These are phyloP conservation scores for Isabelozyma gotoi DNA, from an alignment of 805 yeast species.

Conservation along the genomic window DNA sequence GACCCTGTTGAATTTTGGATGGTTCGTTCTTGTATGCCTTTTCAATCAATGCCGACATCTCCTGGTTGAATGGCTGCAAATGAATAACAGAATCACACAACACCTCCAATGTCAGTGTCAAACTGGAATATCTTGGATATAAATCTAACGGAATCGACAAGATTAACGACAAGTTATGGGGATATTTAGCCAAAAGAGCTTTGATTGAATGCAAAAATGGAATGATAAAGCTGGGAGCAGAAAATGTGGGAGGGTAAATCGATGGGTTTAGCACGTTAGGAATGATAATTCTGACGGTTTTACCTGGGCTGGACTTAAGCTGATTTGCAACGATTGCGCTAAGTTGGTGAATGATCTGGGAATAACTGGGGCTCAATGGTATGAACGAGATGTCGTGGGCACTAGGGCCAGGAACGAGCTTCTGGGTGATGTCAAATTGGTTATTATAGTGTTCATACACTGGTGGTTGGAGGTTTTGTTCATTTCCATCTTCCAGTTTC, in stretches of 20 bases:
- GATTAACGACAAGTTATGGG: constrained; percentile 48
- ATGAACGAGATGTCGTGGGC: constrained; percentile 60
- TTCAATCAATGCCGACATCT: constrained; percentile 63
- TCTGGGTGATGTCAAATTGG: constrained; percentile 76
- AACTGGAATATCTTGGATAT: constrained; percentile 52
- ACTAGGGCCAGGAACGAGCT: constrained; percentile 65
- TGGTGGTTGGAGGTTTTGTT: constrained; percentile 4
- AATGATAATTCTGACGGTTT: constrained; percentile 62
- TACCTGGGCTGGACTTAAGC: constrained; percentile 40
- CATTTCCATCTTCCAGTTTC: constrained; percentile 23
- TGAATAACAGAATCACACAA: constrained; percentile 68
- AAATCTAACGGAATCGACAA: constrained; percentile 64
- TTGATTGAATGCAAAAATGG: constrained; percentile 64
- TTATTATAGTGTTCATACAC: constrained; percentile 55
- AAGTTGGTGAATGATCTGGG: constrained; percentile 38
- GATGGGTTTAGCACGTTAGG: constrained; percentile 85
- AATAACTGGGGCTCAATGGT: constrained; percentile 28
- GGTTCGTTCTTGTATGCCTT: constrained; percentile 71
- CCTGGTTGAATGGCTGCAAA: constrained; percentile 80
- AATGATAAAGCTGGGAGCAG: constrained; percentile 48
- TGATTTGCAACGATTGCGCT: constrained; percentile 32
- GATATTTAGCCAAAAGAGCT: constrained; percentile 47
- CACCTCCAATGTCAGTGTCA: constrained; percentile 53
- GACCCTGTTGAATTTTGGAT: constrained; percentile 78
- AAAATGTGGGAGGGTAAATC: constrained; percentile 53